Evolutionary conservation across 1,284 basidiomycete species (phyloP).

Genomic region (Prillingera fragicola): DNA sequence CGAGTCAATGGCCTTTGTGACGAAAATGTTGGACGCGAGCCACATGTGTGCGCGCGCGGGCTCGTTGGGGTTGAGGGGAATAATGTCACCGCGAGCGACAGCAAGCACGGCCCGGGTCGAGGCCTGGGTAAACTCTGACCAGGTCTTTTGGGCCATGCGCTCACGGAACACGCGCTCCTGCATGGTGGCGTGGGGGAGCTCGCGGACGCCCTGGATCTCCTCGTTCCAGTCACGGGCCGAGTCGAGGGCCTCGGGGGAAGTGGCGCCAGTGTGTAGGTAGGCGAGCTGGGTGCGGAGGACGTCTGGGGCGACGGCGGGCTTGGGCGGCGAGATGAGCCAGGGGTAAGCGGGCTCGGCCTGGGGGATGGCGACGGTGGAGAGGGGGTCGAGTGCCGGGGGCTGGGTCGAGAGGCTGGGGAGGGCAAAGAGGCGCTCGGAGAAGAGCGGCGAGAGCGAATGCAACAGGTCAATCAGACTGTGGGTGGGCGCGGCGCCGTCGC

Average conservation of each 20-base stretch:
- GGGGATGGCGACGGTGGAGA: constrained; percentile 51
- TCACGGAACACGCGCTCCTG: constrained; percentile 55
- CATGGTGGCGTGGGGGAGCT: constrained; percentile 51
- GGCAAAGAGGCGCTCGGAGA: constrained; percentile 44
- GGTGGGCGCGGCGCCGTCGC: constrained; percentile 38
- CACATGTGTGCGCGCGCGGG: constrained; percentile 53
- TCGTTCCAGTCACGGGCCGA: constrained; percentile 58
- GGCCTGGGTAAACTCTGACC: constrained; percentile 54
- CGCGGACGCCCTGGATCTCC: constrained; percentile 55
- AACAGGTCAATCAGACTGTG: constrained; percentile 55
- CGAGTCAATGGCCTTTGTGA: constrained; percentile 55
- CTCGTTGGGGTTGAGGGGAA: constrained; percentile 57
- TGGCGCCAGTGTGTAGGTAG: constrained; percentile 54
- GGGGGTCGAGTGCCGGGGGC: constrained; percentile 40
- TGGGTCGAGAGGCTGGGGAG: constrained; percentile 35
- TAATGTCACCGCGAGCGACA: constrained; percentile 52
- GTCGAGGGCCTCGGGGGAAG: constrained; percentile 52
- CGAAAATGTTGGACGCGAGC: constrained; percentile 56
- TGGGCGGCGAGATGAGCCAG: constrained; percentile 49
- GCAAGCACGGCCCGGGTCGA: constrained; percentile 52
- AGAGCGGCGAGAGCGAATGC: constrained; percentile 49
- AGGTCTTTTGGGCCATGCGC: constrained; percentile 53
- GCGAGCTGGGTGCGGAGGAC: constrained; percentile 54
- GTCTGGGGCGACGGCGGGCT: constrained; percentile 49
- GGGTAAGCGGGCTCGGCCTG: constrained; percentile 54